phyloP scores from a whole-genome alignment of 192 early-diverging fungal species.

The Piromyces finnis region DNA sequence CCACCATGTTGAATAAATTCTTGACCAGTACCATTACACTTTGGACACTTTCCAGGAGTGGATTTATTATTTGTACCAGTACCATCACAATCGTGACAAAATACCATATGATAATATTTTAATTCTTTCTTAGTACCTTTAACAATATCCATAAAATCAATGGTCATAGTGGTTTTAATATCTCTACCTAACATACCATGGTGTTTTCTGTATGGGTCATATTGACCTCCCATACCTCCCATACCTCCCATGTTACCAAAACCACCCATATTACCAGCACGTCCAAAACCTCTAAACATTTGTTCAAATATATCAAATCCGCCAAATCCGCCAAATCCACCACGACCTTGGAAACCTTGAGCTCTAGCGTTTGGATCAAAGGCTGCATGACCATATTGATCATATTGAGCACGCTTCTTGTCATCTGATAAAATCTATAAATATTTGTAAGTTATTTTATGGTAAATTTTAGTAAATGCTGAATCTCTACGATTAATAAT shows the following conservation, averaged over 20 bases:
- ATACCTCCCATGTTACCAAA: constrained; percentile 10
- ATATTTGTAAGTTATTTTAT: too few species aligned
- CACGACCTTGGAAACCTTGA: constrained; percentile 7
- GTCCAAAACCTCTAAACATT: constrained; percentile 43
- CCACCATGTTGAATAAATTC: constrained; percentile 68
- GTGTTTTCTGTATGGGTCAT: not conserved
- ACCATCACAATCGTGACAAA: constrained; percentile 67
- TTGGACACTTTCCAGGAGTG: constrained; percentile 44
- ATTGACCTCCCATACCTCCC: constrained; percentile 7
- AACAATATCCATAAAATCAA: constrained; percentile 83
- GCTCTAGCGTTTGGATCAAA: constrained; percentile 10
- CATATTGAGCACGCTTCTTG: constrained; percentile 74
- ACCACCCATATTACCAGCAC: constrained; percentile 10
- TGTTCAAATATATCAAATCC: constrained; percentile 57
- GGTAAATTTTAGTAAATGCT: too few species aligned
- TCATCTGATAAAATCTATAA: constrained; percentile 72
- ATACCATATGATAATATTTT: constrained; percentile 39
- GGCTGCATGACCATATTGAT: constrained; percentile 62
- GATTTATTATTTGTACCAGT: constrained; percentile 61
- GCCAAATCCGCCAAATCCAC: constrained; percentile 30
- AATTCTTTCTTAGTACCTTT: constrained; percentile 54
- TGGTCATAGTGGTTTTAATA: constrained; percentile 39
- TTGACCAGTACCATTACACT: constrained; percentile 71
- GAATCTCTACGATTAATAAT: too few species aligned
- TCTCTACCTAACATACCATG: constrained; percentile 28